Percentiles rank a stretch among this genome's conserved stretches.
phyloP scores from a whole-genome alignment of 768 basidiomycete species.

The Mycena belliarum region DNA sequence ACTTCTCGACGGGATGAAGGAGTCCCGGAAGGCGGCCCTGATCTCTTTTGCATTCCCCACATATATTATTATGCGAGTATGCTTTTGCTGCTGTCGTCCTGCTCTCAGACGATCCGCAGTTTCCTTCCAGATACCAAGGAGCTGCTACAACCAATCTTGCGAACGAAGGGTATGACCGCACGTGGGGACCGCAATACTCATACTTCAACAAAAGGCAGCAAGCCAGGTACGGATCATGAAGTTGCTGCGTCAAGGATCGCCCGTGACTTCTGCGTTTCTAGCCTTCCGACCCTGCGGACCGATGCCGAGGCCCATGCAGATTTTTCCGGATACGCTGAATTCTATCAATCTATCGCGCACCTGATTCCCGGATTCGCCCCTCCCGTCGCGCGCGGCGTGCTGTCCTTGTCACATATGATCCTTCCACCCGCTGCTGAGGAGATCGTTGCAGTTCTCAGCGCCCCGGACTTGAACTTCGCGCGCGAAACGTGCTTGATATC shows the following conservation, averaged over 20 bases:
- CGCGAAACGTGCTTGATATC: slow-evolving; percentile 10
- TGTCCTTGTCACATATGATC: background rate
- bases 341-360: slow-evolving; percentile 13
- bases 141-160: slow-evolving; percentile 11
- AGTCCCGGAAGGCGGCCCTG: slow-evolving; percentile 7
- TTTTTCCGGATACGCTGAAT: slow-evolving; percentile 2
- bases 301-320: slow-evolving; percentile 7
- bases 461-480: slow-evolving; percentile 5
- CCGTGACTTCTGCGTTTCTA: no score
- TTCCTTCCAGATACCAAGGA: slow-evolving; percentile 12
- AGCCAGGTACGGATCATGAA: background rate
- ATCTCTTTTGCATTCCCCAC: slow-evolving; percentile 10
- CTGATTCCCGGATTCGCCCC: slow-evolving; percentile 1
- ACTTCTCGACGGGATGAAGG: slow-evolving; percentile 14
- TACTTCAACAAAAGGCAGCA: slow-evolving; percentile 15
- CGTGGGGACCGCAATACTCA: slow-evolving; percentile 10
- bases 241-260: background rate
- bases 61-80: slow-evolving; percentile 10
- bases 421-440: background rate
- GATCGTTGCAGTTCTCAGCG: slow-evolving; percentile 7
- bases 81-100: background rate
- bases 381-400: slow-evolving; percentile 7
- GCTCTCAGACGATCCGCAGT: background rate
- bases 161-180: slow-evolving; percentile 12
- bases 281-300: slow-evolving; percentile 9